Conservation (phyloP, 805 yeast species). For the Starmerella tilneyi region DNA sequence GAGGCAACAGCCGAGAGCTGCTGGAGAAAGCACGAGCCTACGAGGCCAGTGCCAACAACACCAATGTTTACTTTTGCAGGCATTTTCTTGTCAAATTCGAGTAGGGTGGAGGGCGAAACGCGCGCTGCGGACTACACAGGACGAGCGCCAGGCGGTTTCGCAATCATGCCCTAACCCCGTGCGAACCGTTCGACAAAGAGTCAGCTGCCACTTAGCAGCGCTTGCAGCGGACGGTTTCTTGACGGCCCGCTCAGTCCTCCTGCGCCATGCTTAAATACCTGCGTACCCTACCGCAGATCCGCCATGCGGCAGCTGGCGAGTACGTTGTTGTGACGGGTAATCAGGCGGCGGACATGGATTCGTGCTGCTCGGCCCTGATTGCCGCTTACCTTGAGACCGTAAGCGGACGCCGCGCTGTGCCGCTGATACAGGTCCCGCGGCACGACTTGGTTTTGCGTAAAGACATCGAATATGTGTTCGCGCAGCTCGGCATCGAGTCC, state of each 20-base stretch:
- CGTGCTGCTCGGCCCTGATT: conserved; percentile 64
- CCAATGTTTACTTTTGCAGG: conserved; percentile 43
- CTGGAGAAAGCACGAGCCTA: conserved; percentile 80
- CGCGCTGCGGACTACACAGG: no score
- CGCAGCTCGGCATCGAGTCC: conserved; percentile 38
- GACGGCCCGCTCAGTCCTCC: neutral
- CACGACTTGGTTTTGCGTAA: conserved; percentile 58
- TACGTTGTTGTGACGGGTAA: conserved; percentile 56
- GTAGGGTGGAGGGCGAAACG: no score
- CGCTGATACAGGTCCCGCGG: conserved; percentile 62
- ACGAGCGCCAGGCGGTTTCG: no score
- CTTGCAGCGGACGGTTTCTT: neutral
- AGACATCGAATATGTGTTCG: conserved; percentile 53
- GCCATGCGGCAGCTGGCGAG: neutral
- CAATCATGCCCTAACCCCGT: neutral
- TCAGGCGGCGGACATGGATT: conserved; percentile 82
- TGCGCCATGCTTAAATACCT: conserved; percentile 15
- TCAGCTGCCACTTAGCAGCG: neutral
- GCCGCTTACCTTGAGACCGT: conserved; percentile 46
- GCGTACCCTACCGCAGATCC: conserved; percentile 5
- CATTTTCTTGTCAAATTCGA: neutral
- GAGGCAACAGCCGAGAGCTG: conserved; percentile 49
- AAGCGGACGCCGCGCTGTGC: conserved; percentile 38
- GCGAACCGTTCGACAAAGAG: neutral
- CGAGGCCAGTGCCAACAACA: conserved; percentile 83